A percentile compares a stretch with the other conserved stretches of the same genome.
phyloP scores from a whole-genome alignment of 75 land plant species.

The Pinus albicaulis region DNA sequence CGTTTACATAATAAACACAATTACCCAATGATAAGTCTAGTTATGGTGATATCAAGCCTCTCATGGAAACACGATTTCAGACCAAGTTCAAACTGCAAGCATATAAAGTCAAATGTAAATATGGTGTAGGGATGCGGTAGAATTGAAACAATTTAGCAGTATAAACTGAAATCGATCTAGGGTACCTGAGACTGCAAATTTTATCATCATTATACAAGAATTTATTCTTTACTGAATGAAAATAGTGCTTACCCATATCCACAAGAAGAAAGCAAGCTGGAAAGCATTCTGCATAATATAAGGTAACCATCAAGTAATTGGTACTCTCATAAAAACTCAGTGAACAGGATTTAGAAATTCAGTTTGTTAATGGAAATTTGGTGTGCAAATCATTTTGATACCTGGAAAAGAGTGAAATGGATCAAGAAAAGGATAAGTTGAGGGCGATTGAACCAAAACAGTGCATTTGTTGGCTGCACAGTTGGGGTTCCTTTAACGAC shows the following conservation, averaged over 20 bases:
- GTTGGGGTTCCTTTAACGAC: conserved; percentile 50
- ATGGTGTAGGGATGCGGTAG: not conserved
- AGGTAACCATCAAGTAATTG: not conserved
- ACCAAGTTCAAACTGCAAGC: conserved; percentile 33
- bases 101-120: conserved; percentile 8
- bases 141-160: not conserved
- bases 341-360: not conserved
- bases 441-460: conserved; percentile 57
- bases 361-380: not conserved
- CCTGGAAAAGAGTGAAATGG: conserved; percentile 70
- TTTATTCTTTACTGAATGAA: not conserved
- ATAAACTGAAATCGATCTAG: not conserved
- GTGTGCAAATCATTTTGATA: conserved; percentile 7
- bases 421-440: conserved; percentile 36
- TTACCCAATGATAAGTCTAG: conserved; percentile 30
- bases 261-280: conserved; percentile 37
- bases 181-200: not conserved
- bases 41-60: conserved; percentile 16
- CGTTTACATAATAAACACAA: conserved; percentile 1
- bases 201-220: not conserved
- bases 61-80: conserved; percentile 41
- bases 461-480: conserved; percentile 29
- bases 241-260: conserved; percentile 29
- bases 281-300: conserved; percentile 33
- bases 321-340: not conserved